phyloP scores from a whole-genome alignment of 2,329 filamentous ascomycete genomes.

The Aspergillus sp. region DNA sequence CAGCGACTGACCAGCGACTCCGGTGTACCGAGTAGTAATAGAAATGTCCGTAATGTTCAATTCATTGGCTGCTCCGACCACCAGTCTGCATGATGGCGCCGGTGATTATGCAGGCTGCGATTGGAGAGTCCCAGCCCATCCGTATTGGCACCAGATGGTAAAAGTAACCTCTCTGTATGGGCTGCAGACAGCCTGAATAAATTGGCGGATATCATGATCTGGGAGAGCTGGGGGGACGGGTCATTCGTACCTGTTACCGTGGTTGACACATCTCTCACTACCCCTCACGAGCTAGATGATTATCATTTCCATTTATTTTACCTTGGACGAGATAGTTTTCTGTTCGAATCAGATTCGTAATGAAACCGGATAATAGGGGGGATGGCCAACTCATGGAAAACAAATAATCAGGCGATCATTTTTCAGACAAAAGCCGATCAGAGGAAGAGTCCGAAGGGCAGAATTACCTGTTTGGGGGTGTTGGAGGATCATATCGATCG shows the following conservation, averaged over 20 bases:
- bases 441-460: background rate
- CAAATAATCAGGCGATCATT: constrained; percentile 1
- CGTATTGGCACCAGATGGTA: constrained; percentile 2
- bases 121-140: background rate
- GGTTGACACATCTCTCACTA: background rate
- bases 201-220: constrained; percentile 1
- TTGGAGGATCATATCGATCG: constrained; percentile 8
- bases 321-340: background rate
- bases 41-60: constrained; percentile 13
- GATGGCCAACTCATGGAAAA: background rate
- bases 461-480: background rate
- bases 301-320: no score
- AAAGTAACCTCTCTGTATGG: no score
- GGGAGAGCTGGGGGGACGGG: background rate
- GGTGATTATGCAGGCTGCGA: constrained; percentile 15
- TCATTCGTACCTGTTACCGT: constrained; percentile 3
- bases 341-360: background rate
- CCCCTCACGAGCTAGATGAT: constrained; percentile 1
- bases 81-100: background rate
- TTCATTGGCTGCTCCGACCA: constrained; percentile 18
- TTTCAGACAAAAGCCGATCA: background rate
- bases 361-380: background rate
- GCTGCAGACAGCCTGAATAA: background rate
- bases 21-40: constrained; percentile 11
- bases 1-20: constrained; percentile 12